Evolutionary conservation across 1,284 basidiomycete species (phyloP).

Genomic region (Omphalotus olearius): DNA sequence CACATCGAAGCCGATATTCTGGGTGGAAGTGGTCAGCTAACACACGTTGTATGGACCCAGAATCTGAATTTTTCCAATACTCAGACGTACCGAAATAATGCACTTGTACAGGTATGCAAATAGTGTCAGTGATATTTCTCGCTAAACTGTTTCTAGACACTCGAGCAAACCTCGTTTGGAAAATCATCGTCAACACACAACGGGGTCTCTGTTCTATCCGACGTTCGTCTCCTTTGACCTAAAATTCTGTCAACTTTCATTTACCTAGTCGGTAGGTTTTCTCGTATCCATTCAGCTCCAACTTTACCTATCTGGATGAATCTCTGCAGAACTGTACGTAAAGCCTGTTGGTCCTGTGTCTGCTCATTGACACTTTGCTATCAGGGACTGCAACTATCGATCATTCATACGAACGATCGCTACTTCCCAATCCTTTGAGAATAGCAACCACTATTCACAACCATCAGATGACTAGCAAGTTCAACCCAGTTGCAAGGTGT

Average conservation of each 20-base stretch:
- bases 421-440: slow-evolving; percentile 15
- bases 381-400: slow-evolving; percentile 15
- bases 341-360: neutral
- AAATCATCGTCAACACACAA: slow-evolving; percentile 24
- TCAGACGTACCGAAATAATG: slow-evolving; percentile 42
- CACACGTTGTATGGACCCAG: slow-evolving; percentile 44
- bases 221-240: slow-evolving; percentile 5
- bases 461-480: slow-evolving; percentile 29
- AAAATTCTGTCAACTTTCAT: no score
- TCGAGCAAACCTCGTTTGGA: slow-evolving; percentile 22
- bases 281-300: slow-evolving; percentile 23
- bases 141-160: slow-evolving; percentile 15
- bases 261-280: slow-evolving; percentile 11
- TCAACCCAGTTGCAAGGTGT: neutral
- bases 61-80: slow-evolving; percentile 41
- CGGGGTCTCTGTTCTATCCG: slow-evolving; percentile 20
- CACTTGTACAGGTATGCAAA: slow-evolving; percentile 34
- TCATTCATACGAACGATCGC: slow-evolving; percentile 16
- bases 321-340: slow-evolving; percentile 12
- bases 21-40: slow-evolving; percentile 44
- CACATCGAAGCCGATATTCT: slow-evolving; percentile 44
- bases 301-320: slow-evolving; percentile 15
- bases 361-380: neutral
- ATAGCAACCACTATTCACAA: slow-evolving; percentile 12
- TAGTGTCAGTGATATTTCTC: neutral